Evolutionary conservation across 106 monocot genomes (phyloP), one percentile per base, ranked within the genome.

Genomic region (Dendrobium catenatum): DNA sequence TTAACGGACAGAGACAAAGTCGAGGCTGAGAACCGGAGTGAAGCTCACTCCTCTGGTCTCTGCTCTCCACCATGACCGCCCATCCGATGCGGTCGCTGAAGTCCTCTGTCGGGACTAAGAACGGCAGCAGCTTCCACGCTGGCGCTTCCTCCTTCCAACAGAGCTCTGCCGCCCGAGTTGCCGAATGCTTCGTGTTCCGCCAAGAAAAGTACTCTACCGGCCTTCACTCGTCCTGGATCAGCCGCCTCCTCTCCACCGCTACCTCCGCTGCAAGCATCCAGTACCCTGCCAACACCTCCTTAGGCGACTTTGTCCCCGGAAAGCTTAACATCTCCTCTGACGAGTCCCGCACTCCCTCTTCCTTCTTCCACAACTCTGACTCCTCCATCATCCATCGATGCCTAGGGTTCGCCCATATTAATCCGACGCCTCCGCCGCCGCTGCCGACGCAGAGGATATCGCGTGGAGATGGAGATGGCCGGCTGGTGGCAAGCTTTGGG

Each of bases 201-300:
- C 51, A 11, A 0, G 64, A 66, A 66, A 26, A 22, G 4, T n/a
- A 20, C n/a, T 26, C 64, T 6, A 15, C 59, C 19, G 64, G 20
- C 26, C 64, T 66, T n/a, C 64, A 20, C 64, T 66, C 64, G 5
- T 66, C 64, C 64, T 66, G 64, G 64, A 66, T 66, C 64, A 66
- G 64, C 64, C 64, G 64, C 64, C 64, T 66, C 7, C 64, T 20
- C 64, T n/a, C n/a, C 64, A 26, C 64, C 9, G 22, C 64, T 22
- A 9, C 24, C 64, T 5, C 24, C 64, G 24, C 7, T 9, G 64
- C 20, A 20, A 9, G 64, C 24, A 66, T 66, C 26, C 64, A 66
- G 1, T 66, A 20, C 20, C 59, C 64, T n/a, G 64, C 6, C 64
- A 66, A 22, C 5, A 26, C 26, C 22, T 66, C 64, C 22, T 20